Evolutionary conservation across 306 rosid species (phyloP).

Genomic region (Malus fusca): DNA sequence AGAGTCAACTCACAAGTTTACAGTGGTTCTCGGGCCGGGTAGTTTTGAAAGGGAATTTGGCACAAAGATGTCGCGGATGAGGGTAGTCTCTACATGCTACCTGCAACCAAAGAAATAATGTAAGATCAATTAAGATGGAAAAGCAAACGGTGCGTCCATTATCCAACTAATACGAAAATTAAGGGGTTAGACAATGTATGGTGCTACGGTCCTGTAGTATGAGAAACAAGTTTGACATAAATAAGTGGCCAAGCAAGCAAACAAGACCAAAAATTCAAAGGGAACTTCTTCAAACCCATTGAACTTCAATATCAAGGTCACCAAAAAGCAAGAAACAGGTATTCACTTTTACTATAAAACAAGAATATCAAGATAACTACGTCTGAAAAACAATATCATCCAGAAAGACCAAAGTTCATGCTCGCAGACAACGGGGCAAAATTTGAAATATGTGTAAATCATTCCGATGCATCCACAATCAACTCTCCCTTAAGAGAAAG

Average conservation of each 20-base stretch:
- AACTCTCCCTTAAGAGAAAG: neutral
- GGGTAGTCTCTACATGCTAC: slow-evolving; percentile 85
- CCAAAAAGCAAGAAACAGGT: neutral
- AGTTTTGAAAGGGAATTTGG: slow-evolving; percentile 52
- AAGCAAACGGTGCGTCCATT: slow-evolving; percentile 4
- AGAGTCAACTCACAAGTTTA: slow-evolving; percentile 34
- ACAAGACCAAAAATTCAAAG: neutral
- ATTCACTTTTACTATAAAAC: neutral
- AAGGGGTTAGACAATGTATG: neutral
- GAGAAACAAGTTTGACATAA: neutral
- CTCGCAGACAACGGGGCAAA: neutral
- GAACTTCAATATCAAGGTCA: neutral
- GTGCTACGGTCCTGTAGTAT: neutral
- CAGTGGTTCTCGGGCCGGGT: slow-evolving; percentile 53
- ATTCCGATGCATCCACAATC: neutral
- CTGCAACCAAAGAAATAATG: slow-evolving; percentile 25
- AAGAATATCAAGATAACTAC: neutral
- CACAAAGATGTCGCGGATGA: slow-evolving; percentile 75
- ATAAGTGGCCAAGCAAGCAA: slow-evolving; percentile 7
- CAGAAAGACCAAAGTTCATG: neutral
- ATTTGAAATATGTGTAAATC: neutral
- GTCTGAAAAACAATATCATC: neutral
- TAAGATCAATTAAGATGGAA: slow-evolving; percentile 8
- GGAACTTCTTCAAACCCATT: neutral
- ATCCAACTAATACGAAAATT: slow-evolving; percentile 6